These are phyloP conservation scores for Odontarrhena argentea DNA, from an alignment of 345 rosid species.

Conservation along the genomic window DNA sequence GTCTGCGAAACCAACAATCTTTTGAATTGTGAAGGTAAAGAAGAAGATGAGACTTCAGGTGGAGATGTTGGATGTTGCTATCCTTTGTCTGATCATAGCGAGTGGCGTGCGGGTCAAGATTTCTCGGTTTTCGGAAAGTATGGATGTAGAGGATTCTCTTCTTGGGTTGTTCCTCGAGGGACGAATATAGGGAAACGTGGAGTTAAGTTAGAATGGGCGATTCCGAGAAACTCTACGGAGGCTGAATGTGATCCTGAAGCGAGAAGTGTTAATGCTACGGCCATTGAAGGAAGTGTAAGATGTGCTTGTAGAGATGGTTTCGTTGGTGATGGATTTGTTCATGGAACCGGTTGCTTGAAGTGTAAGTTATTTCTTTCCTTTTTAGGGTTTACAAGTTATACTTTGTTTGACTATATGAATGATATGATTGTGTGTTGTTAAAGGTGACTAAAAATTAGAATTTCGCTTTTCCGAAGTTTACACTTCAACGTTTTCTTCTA, in stretches of 20 bases:
- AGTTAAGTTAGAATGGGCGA: constrained; percentile 81
- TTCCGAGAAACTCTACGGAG: constrained; percentile 57
- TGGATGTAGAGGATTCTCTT: constrained; percentile 82
- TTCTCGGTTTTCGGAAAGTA: constrained; percentile 67
- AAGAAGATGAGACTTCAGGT: constrained; percentile 32
- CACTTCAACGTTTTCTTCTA: too few relatives aligned
- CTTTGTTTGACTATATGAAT: too few relatives aligned
- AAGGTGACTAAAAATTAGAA: too few relatives aligned
- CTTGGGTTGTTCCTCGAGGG: constrained; percentile 70
- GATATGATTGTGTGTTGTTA: too few relatives aligned
- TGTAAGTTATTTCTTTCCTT: constrained; percentile 47
- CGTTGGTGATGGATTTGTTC: constrained; percentile 68
- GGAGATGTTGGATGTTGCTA: constrained; percentile 77
- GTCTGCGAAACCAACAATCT: constrained; percentile 66
- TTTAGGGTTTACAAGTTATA: neutral
- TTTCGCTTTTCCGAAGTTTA: too few relatives aligned
- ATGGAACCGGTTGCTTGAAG: constrained; percentile 68
- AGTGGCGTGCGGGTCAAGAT: constrained; percentile 63
- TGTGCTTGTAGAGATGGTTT: constrained; percentile 73
- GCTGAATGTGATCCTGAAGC: constrained; percentile 54
- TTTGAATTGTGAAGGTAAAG: constrained; percentile 61
- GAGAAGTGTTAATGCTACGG: constrained; percentile 58
- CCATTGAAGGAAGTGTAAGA: constrained; percentile 59
- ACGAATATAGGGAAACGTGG: constrained; percentile 62
- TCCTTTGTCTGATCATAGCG: constrained; percentile 71